Conservation (phyloP, 1,139 yeast species). For the Torulaspora globosa region DNA sequence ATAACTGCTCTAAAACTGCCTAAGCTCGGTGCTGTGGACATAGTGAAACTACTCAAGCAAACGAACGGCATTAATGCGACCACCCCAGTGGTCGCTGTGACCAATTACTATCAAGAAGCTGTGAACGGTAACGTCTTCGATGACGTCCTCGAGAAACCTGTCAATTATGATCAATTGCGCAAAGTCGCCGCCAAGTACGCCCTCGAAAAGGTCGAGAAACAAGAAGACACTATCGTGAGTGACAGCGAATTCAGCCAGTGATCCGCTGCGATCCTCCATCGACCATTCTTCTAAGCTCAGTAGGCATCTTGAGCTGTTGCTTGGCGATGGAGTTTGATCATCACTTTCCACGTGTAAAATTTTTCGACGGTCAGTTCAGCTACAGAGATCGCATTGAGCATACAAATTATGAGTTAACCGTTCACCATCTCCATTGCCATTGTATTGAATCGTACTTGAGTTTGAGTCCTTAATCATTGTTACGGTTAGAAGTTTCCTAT, state of each 20-base stretch:
- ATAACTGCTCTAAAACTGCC: constrained; percentile 70
- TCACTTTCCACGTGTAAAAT: constrained; percentile 11
- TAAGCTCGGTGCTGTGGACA: constrained; percentile 65
- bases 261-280: background rate
- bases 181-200: constrained; percentile 34
- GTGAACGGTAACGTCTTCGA: constrained; percentile 55
- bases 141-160: constrained; percentile 73
- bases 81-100: constrained; percentile 76
- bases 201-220: constrained; percentile 32
- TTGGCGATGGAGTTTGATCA: background rate
- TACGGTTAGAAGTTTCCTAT: background rate
- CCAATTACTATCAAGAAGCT: constrained; percentile 72
- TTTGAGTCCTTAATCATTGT: background rate
- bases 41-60: constrained; percentile 69
- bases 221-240: constrained; percentile 34
- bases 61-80: constrained; percentile 71
- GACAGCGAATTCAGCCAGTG: constrained; percentile 27
- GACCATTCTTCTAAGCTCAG: background rate
- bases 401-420: background rate
- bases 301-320: background rate
- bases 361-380: constrained; percentile 3
- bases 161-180: constrained; percentile 46
- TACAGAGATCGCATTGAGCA: background rate
- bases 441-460: background rate
- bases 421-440: background rate